Conservation (phyloP, 371 early-diverging fungal species). For the Syncephalastrum sp. region DNA sequence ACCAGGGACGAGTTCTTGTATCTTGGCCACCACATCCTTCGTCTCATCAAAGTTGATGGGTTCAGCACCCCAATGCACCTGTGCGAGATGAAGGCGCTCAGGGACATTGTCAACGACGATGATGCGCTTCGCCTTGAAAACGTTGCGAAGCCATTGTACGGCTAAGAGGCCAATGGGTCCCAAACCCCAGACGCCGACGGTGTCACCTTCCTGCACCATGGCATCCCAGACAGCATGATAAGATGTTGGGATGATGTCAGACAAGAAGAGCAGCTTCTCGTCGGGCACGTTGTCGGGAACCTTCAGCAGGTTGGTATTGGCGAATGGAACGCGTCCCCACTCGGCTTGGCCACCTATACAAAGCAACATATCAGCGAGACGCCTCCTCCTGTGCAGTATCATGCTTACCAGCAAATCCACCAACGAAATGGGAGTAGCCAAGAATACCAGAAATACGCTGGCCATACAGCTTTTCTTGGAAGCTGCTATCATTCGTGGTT, state of each 20-base stretch:
- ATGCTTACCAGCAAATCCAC: constrained; percentile 23
- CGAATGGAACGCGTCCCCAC: constrained; percentile 57
- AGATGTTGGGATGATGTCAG: constrained; percentile 61
- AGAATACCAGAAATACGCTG: constrained; percentile 50
- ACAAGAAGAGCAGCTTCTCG: constrained; percentile 56
- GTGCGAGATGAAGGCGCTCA: constrained; percentile 47
- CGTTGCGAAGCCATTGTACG: constrained; percentile 48
- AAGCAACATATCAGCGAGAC: neutral
- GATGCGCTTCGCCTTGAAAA: constrained; percentile 50
- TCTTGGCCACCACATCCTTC: constrained; percentile 36
- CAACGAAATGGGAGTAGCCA: constrained; percentile 56
- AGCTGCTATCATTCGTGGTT: constrained; percentile 49
- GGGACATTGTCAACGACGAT: constrained; percentile 56
- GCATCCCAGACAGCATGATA: constrained; percentile 53
- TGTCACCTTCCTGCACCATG: constrained; percentile 44
- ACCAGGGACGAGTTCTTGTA: constrained; percentile 37
- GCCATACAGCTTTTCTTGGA: constrained; percentile 61
- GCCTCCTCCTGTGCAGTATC: neutral
- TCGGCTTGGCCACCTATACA: constrained; percentile 56
- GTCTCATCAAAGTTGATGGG: constrained; percentile 45
- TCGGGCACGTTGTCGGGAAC: constrained; percentile 48
- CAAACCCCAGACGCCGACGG: constrained; percentile 57
- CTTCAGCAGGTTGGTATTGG: constrained; percentile 57
- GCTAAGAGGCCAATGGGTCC: constrained; percentile 61
- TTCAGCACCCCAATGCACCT: constrained; percentile 42